A percentile compares a stretch with the other conserved stretches of the same genome.
Conservation (phyloP, 2,329 filamentous ascomycete genomes). For the Colletotrichum sojae region DNA sequence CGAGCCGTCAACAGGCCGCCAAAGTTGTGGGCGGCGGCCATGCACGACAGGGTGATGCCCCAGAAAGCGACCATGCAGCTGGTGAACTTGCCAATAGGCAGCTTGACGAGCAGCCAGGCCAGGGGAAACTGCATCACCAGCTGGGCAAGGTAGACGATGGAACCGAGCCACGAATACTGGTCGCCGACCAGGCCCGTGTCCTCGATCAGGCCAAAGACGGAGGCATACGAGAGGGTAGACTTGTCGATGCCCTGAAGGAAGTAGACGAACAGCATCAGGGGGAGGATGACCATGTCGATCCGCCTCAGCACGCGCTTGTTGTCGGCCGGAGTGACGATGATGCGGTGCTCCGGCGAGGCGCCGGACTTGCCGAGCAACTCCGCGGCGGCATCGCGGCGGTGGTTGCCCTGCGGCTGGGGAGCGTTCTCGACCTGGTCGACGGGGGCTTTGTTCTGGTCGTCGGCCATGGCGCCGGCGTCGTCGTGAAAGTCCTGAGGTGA, state of each 20-base stretch:
- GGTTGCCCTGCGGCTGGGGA: slow-evolving; percentile 1
- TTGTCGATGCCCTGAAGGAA: slow-evolving; percentile 66
- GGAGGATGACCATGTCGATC: slow-evolving; percentile 58
- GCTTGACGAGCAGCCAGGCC: slow-evolving; percentile 65
- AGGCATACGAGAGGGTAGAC: slow-evolving; percentile 62
- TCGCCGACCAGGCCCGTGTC: slow-evolving; percentile 70
- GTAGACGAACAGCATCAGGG: slow-evolving; percentile 70
- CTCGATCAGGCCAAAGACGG: slow-evolving; percentile 73
- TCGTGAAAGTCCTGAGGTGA: background rate
- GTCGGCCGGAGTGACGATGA: slow-evolving; percentile 51
- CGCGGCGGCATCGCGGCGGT: slow-evolving; percentile 58
- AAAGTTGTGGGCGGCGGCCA: slow-evolving; percentile 65
- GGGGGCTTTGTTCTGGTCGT: slow-evolving; percentile 27
- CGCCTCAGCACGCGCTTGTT: slow-evolving; percentile 53
- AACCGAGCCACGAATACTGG: slow-evolving; percentile 73
- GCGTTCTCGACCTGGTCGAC: slow-evolving; percentile 36
- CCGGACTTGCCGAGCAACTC: slow-evolving; percentile 58
- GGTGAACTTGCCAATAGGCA: slow-evolving; percentile 69
- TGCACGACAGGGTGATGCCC: slow-evolving; percentile 65
- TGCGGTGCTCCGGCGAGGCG: slow-evolving; percentile 44
- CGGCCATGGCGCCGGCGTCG: slow-evolving; percentile 19
- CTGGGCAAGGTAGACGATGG: slow-evolving; percentile 73
- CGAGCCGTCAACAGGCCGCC: slow-evolving; percentile 59
- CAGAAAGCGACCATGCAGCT: slow-evolving; percentile 66
- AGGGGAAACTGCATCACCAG: slow-evolving; percentile 70